Evolutionary conservation across 352 stramenopile genomes (phyloP).

Genomic region (Globisporangium alternatum): DNA sequence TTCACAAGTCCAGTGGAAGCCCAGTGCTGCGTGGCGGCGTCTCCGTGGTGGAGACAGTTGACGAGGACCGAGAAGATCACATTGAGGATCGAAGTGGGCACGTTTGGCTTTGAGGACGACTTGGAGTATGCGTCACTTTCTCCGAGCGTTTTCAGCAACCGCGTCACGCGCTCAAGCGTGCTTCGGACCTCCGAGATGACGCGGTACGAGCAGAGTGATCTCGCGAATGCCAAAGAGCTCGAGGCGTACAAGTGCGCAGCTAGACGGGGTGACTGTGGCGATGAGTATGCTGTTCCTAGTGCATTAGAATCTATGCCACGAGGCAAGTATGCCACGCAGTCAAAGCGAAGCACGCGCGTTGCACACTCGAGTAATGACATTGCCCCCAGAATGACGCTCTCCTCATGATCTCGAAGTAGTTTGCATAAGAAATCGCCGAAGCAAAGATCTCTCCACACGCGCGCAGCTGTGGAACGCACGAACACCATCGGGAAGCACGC

Average conservation of each 20-base stretch:
- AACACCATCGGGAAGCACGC: conserved; percentile 25
- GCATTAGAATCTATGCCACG: neutral
- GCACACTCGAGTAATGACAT: conserved; percentile 40
- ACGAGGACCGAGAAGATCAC: conserved; percentile 28
- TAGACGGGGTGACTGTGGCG: neutral
- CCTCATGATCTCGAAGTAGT: conserved; percentile 35
- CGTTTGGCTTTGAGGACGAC: conserved; percentile 18
- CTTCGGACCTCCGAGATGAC: conserved; percentile 21
- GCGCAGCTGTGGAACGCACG: conserved; percentile 19
- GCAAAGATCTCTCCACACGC: conserved; percentile 28
- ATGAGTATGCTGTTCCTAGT: neutral
- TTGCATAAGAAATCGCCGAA: conserved; percentile 25
- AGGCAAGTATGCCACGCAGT: neutral
- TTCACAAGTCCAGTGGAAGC: conserved; percentile 19
- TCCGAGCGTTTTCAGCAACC: conserved; percentile 30
- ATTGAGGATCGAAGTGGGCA: conserved; percentile 22
- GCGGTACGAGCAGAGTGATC: conserved; percentile 20
- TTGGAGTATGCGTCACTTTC: conserved; percentile 19
- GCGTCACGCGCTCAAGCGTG: conserved; percentile 22
- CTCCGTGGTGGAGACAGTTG: conserved; percentile 40
- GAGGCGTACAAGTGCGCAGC: conserved; percentile 4
- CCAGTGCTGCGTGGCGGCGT: conserved; percentile 34
- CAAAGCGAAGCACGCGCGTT: conserved; percentile 35
- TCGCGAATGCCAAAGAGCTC: conserved; percentile 17
- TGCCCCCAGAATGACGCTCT: conserved; percentile 28